Evolutionary conservation across 2,329 filamentous ascomycete genomes (phyloP).

Genomic region (Fusarium sp.): DNA sequence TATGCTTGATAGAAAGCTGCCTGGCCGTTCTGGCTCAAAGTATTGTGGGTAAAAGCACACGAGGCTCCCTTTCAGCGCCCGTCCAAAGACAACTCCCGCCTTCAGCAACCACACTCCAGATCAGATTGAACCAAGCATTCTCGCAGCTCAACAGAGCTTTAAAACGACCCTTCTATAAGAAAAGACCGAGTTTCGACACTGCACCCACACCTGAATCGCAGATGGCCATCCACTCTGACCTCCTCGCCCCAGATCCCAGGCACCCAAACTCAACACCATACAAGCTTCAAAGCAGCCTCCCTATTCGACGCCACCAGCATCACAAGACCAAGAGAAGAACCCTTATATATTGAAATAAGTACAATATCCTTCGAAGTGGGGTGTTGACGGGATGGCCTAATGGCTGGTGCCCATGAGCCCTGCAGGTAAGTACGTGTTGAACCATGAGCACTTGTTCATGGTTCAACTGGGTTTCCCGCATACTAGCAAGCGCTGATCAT

Average conservation of each 20-base stretch:
- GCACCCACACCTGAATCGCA: too few species aligned
- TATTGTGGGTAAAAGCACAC: too few species aligned
- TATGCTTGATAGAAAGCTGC: too few species aligned
- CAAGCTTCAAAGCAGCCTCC: not conserved
- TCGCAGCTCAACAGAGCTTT: accelerated
- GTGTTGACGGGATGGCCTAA: conserved; percentile 24
- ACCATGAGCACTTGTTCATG: not conserved
- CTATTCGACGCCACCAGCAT: too few species aligned
- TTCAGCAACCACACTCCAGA: not conserved
- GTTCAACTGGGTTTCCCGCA: conserved; percentile 1
- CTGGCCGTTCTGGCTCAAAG: too few species aligned
- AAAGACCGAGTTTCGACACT: too few species aligned
- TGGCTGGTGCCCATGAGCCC: conserved; percentile 14
- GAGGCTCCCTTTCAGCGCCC: not conserved
- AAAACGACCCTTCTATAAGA: accelerated
- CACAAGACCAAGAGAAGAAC: not conserved
- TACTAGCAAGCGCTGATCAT: not conserved
- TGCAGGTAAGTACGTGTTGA: conserved; percentile 13
- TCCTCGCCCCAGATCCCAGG: not conserved
- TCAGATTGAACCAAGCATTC: accelerated
- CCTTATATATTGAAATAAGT: not conserved
- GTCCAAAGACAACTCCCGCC: not conserved
- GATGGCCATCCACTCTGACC: too few species aligned
- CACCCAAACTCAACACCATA: not conserved
- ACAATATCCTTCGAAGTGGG: not conserved